Conservation (phyloP, 75 land plant species). For the Selaginella tamariscina region DNA sequence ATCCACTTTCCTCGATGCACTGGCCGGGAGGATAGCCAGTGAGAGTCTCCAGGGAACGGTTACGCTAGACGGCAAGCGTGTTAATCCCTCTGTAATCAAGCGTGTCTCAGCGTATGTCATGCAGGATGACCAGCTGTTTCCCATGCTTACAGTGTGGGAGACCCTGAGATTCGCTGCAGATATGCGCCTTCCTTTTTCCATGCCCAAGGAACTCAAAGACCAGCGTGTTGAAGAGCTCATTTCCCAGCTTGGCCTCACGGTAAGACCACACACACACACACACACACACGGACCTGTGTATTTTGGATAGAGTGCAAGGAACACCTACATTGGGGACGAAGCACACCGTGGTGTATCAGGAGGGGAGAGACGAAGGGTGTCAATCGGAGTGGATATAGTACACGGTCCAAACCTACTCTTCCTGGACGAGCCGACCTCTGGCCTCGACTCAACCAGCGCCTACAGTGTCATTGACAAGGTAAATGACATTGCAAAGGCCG, state of each 20-base stretch:
- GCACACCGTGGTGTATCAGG: constrained; percentile 59
- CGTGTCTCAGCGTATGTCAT: constrained; percentile 68
- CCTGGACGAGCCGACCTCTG: constrained; percentile 72
- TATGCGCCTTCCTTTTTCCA: background rate
- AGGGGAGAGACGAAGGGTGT: constrained; percentile 52
- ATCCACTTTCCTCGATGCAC: constrained; percentile 51
- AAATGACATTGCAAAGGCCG: constrained; percentile 35
- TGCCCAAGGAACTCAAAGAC: constrained; percentile 24
- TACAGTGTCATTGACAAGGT: background rate
- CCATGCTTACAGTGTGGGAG: constrained; percentile 35
- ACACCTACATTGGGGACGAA: constrained; percentile 61
- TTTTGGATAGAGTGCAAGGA: constrained; percentile 21
- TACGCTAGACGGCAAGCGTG: constrained; percentile 37
- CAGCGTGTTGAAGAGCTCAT: constrained; percentile 41
- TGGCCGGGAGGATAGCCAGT: constrained; percentile 50
- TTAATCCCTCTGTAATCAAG: constrained; percentile 36
- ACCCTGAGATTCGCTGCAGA: background rate
- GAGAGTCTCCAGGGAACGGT: constrained; percentile 48
- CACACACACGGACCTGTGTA: no score
- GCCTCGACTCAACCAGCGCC: constrained; percentile 46
- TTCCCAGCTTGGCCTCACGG: constrained; percentile 58
- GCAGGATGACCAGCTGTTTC: constrained; percentile 75
- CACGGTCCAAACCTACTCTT: constrained; percentile 55
- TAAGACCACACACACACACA: constrained; percentile 17
- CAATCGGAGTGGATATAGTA: constrained; percentile 56